A percentile compares a stretch with the other conserved stretches of the same genome.
Evolutionary conservation across 2,329 filamentous ascomycete genomes (phyloP).

Genomic region (Talaromyces verruculosus): DNA sequence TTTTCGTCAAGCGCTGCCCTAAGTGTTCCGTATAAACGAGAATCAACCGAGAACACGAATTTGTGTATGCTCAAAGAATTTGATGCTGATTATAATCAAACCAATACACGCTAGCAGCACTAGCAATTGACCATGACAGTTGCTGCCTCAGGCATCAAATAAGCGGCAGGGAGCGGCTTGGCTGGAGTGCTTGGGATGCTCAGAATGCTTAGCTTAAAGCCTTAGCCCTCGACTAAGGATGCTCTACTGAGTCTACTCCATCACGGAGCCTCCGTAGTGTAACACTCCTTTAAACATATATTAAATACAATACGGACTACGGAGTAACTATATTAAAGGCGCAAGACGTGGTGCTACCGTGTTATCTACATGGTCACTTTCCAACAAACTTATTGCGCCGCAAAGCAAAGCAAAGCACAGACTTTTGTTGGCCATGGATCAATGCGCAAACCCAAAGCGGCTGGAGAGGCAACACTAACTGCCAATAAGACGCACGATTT

Average conservation of each 20-base stretch:
- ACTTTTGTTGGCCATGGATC: background rate
- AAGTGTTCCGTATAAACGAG: background rate
- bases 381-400: background rate
- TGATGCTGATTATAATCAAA: background rate
- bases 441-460: background rate
- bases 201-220: background rate
- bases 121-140: background rate
- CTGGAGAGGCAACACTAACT: background rate
- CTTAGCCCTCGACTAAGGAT: background rate
- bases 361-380: background rate
- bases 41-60: background rate
- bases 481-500: background rate
- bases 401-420: conserved; percentile 1
- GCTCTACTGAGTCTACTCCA: background rate
- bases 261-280: background rate
- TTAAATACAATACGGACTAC: background rate
- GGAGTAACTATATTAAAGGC: background rate
- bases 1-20: background rate
- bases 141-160: background rate
- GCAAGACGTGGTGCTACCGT: background rate
- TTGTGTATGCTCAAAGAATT: background rate
- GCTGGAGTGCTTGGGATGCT: background rate
- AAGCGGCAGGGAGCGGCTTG: conserved; percentile 2
- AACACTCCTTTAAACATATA: background rate
- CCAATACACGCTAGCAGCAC: background rate